Conservation (phyloP, 495 filamentous ascomycete species). For the Xylaria bambusicola region DNA sequence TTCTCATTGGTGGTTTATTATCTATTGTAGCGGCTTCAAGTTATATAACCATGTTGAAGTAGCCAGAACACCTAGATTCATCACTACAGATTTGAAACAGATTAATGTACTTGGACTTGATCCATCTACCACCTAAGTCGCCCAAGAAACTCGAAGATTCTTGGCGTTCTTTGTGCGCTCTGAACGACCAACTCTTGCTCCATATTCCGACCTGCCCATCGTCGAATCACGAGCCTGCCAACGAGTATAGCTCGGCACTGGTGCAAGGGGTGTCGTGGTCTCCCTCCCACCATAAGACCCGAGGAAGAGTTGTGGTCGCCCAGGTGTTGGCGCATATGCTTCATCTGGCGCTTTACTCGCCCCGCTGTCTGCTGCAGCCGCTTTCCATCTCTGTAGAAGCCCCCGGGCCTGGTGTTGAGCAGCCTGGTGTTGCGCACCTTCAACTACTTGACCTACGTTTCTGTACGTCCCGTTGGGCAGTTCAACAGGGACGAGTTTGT, state of each 20-base stretch:
- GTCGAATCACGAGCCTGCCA: constrained; percentile 31
- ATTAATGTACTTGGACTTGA: not conserved
- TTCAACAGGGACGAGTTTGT: constrained; percentile 38
- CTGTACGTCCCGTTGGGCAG: constrained; percentile 26
- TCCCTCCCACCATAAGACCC: constrained; percentile 22
- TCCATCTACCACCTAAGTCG: constrained; percentile 17
- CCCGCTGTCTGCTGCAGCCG: constrained; percentile 11
- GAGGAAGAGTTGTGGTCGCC: constrained; percentile 31
- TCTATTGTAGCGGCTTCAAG: not conserved
- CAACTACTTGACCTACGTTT: constrained; percentile 29
- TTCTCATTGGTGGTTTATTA: not conserved
- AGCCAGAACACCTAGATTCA: no score
- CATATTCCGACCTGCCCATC: constrained; percentile 24
- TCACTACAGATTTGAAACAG: not conserved
- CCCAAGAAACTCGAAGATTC: constrained; percentile 36
- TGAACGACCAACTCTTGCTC: constrained; percentile 24
- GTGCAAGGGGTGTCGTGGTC: constrained; percentile 34
- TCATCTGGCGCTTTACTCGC: constrained; percentile 13
- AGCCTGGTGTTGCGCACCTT: constrained; percentile 29
- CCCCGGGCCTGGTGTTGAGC: constrained; percentile 25
- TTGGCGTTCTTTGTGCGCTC: constrained; percentile 22
- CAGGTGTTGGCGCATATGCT: constrained; percentile 29
- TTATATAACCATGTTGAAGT: no score
- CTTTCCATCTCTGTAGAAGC: constrained; percentile 27
- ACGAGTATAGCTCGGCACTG: constrained; percentile 23